Base-by-base conservation (phyloP, 176 grass and related monocot genomes). In the Zoysia japonica region DNA sequence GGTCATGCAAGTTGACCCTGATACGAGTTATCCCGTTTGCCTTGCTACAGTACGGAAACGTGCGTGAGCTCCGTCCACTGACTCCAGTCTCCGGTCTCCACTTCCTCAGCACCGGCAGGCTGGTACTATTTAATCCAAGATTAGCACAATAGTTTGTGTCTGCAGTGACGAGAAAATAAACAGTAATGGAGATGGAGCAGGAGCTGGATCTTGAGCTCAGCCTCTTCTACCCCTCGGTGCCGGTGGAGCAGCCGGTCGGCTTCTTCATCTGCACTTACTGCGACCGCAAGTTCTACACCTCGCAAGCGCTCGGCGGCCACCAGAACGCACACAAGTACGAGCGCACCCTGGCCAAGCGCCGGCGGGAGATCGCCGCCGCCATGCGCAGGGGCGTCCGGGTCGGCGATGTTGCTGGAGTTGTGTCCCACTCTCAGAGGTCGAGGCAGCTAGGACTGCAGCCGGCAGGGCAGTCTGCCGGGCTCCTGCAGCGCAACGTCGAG, bases 301-400 rank as follows among this genome's bases (percentile, higher is more conserved):
- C 88, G 11, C 88, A 94, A 60, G 92, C 92, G 45, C 84, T 94
- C 28, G 92, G 88, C n/a, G 92, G 92, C 47, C 92, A 94, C 76
- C 92, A 94, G 83, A 94, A 89, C 46, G 92, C 88, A 3, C 92
- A 94, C 83, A 94, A 91, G 88, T 60, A 86, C 38, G 88, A 94
- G 84, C 61, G 88, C 78, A 83, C 82, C 85, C 70, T 87, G 2
- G 82, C 77, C 74, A 90, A 82, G 75, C 76, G 68, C 38, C 38
- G 83, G 17, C 17, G 78, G 20, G 68, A 90, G 63, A 53, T 83
- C 77, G 72, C 67, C 44, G 15, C 76, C 11, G 44, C 66, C 10
- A 11, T 67, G 69, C 64, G 35, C 46, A 64, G 6, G 16, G 13
- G 14, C 19, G 12, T 6, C 5, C 14, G 2, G 28, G 15, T 2